Conservation (phyloP, 2,329 filamentous ascomycete species). For the Cryphonectria nitschkei region DNA sequence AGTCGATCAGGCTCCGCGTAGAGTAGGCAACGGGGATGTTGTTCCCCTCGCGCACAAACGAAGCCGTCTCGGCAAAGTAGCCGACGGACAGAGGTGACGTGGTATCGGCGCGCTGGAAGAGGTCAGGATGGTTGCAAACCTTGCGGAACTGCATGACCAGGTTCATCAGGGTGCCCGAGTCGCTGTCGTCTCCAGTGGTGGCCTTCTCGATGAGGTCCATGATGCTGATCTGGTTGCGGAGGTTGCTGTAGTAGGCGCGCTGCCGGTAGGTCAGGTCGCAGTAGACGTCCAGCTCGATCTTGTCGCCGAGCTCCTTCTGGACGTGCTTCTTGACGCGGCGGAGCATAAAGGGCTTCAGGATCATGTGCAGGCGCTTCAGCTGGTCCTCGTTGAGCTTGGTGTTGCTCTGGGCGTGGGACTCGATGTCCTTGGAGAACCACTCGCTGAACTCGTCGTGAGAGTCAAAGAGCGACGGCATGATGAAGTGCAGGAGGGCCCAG, state of each 20-base stretch:
- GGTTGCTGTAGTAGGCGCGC: constrained; percentile 86
- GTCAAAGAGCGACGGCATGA: constrained; percentile 99
- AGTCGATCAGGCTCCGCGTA: constrained; percentile 83
- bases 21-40: constrained; percentile 85
- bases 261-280: constrained; percentile 97
- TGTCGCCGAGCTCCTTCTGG: constrained; percentile 97
- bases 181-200: constrained; percentile 89
- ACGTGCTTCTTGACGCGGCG: constrained; percentile 99
- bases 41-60: constrained; percentile 86
- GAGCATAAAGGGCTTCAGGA: constrained; percentile 98
- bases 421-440: constrained; percentile 95
- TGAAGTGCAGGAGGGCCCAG: constrained; percentile 97
- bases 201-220: constrained; percentile 99
- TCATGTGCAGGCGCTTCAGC: constrained; percentile 96
- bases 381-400: constrained; percentile 99
- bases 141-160: constrained; percentile 99
- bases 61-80: constrained; percentile 93
- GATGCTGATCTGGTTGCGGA: constrained; percentile 96
- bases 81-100: constrained; percentile 81
- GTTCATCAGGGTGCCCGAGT: constrained; percentile 97
- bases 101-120: constrained; percentile 94
- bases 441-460: constrained; percentile 92
- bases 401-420: constrained; percentile 97
- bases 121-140: constrained; percentile 96
- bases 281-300: constrained; percentile 95